These are phyloP conservation scores for Lentinula boryana DNA, from an alignment of 768 basidiomycete genomes.

Conservation along the genomic window DNA sequence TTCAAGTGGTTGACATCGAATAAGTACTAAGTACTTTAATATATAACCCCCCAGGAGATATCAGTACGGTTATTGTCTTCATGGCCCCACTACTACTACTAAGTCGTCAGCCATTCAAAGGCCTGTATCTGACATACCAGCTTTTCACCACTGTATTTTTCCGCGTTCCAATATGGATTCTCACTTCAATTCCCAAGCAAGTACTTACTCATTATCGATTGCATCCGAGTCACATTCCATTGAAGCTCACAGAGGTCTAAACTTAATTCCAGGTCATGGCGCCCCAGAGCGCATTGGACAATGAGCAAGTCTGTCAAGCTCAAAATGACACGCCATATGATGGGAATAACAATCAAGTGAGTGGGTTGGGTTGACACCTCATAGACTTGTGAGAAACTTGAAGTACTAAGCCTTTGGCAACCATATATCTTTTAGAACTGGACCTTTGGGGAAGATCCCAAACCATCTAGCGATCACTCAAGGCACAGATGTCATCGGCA, in stretches of 20 bases:
- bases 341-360: constrained; percentile 21
- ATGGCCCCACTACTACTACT: constrained; percentile 27
- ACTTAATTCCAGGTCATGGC: constrained; percentile 24
- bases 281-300: constrained; percentile 44
- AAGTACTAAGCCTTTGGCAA: too few species aligned
- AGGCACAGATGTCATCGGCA: constrained; percentile 35
- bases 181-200: constrained; percentile 33
- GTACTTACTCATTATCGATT: constrained; percentile 11
- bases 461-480: constrained; percentile 35
- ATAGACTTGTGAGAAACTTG: too few species aligned
- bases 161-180: constrained; percentile 43
- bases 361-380: not conserved
- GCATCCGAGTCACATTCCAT: too few species aligned
- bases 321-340: constrained; percentile 26
- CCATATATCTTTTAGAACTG: constrained; percentile 25
- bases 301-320: constrained; percentile 31
- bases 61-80: not conserved
- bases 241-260: not conserved
- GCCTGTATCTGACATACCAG: constrained; percentile 39
- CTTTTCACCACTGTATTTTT: constrained; percentile 33
- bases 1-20: too few species aligned
- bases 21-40: too few species aligned
- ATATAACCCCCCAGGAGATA: too few species aligned
- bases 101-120: constrained; percentile 45
- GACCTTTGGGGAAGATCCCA: constrained; percentile 24